Conservation (phyloP, 2,329 filamentous ascomycete species). For the Endothia cerciana region DNA sequence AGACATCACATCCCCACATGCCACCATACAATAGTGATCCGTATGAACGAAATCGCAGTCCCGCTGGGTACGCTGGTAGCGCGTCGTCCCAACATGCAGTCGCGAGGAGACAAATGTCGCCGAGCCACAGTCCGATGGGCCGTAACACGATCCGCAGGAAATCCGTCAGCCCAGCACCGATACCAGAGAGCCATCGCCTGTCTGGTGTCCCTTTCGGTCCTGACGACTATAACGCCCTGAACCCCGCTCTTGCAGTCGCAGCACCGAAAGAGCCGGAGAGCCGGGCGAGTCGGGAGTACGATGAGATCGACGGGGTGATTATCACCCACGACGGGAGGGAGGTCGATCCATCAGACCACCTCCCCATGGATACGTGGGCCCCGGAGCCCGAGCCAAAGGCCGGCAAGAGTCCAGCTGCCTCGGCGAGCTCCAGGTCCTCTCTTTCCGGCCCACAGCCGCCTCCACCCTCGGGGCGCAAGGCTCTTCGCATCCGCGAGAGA, state of each 20-base stretch:
- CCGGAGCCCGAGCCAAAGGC: conserved; percentile 71
- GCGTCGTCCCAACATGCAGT: conserved; percentile 40
- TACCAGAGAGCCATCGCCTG: conserved; percentile 51
- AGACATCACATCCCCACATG: conserved; percentile 38
- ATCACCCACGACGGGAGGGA: conserved; percentile 76
- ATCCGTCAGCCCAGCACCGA: conserved; percentile 68
- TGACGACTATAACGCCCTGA: conserved; percentile 75
- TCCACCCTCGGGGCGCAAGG: conserved; percentile 54
- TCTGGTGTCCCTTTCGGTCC: conserved; percentile 74
- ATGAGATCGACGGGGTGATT: conserved; percentile 68
- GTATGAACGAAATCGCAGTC: conserved; percentile 46
- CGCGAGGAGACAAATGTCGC: conserved; percentile 44
- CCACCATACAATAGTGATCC: conserved; percentile 35
- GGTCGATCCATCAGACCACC: conserved; percentile 79
- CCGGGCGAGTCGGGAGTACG: conserved; percentile 43
- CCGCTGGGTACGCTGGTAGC: conserved; percentile 44
- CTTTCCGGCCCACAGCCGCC: conserved; percentile 58
- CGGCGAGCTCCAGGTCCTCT: conserved; percentile 46
- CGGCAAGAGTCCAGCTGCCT: conserved; percentile 42
- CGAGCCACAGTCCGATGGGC: conserved; percentile 43
- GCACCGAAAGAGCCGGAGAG: conserved; percentile 37
- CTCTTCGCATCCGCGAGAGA: conserved; percentile 52
- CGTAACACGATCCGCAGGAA: conserved; percentile 67
- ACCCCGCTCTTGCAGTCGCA: conserved; percentile 56
- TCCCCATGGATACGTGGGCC: conserved; percentile 77